A percentile compares a stretch with the other conserved stretches of the same genome.
phyloP scores from a whole-genome alignment of 1,139 yeast species.

The Kazachstania sp. region DNA sequence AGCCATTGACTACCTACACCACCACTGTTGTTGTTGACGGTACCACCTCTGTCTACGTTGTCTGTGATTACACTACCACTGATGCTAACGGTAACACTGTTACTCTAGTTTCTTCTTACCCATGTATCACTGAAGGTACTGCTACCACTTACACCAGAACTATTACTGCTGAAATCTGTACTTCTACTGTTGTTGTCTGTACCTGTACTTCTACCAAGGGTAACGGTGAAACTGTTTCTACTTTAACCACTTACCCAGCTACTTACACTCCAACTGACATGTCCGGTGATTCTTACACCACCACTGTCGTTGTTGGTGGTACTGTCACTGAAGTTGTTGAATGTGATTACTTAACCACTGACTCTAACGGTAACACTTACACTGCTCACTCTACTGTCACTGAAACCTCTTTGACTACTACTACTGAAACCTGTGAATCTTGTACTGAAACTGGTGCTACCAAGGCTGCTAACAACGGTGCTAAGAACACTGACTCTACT shows the following conservation, averaged over 20 bases:
- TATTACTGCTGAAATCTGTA: conserved; percentile 3
- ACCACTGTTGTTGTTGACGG: conserved; percentile 6
- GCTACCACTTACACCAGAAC: conserved; percentile 5
- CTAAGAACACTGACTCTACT: background rate
- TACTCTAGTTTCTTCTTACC: conserved; percentile 3
- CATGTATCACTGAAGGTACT: conserved; percentile 2
- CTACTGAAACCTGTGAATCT: conserved; percentile 2
- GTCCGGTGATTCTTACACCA: conserved; percentile 6
- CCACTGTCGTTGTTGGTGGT: conserved; percentile 4
- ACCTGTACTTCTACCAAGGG: conserved; percentile 4
- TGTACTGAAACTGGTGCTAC: background rate
- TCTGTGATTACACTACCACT: conserved; percentile 5
- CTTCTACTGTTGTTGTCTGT: conserved; percentile 3
- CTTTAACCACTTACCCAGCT: conserved; percentile 4
- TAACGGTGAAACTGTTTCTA: conserved; percentile 6
- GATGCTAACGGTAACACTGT: conserved; percentile 3
- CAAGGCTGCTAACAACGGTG: background rate
- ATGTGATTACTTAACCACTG: conserved; percentile 5
- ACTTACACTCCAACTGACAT: conserved; percentile 7
- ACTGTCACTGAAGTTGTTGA: conserved; percentile 5
- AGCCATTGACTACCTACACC: conserved; percentile 5
- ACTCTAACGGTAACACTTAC: conserved; percentile 3
- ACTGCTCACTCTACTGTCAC: conserved; percentile 4
- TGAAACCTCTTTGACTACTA: conserved; percentile 1
- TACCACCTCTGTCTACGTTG: conserved; percentile 3